These are phyloP conservation scores for Boletus insuetus DNA, from an alignment of 768 basidiomycete species.

Conservation along the genomic window DNA sequence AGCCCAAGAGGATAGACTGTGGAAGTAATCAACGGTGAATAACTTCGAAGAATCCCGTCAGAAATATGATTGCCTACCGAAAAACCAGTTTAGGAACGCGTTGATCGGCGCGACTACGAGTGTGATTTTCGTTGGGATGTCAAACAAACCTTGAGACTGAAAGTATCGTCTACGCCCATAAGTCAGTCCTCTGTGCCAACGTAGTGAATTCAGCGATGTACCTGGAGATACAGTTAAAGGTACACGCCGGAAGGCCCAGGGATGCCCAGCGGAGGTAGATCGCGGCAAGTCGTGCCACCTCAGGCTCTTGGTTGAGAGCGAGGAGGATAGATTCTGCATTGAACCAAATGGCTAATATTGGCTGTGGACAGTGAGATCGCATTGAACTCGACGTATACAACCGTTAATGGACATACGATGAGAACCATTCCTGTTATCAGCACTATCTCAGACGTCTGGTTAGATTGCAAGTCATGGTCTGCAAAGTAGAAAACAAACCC, in stretches of 20 bases:
- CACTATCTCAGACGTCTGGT: conserved; percentile 35
- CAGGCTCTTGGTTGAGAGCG: conserved; percentile 73
- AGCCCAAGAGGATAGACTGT: conserved; percentile 56
- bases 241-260: conserved; percentile 76
- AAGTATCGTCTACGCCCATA: conserved; percentile 43
- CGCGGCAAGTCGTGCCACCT: conserved; percentile 75
- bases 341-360: conserved; percentile 72
- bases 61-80: conserved; percentile 51
- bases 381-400: not conserved
- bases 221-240: conserved; percentile 57
- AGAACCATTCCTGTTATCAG: conserved; percentile 58
- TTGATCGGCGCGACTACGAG: conserved; percentile 85
- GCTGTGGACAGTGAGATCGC: conserved; percentile 24
- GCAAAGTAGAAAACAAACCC: conserved; percentile 44
- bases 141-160: conserved; percentile 84
- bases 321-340: conserved; percentile 80
- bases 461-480: not conserved
- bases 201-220: conserved; percentile 12
- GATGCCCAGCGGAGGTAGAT: conserved; percentile 75
- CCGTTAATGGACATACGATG: conserved; percentile 46
- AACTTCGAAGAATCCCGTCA: not conserved
- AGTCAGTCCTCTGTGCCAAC: not conserved
- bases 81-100: conserved; percentile 73
- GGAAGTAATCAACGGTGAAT: not conserved
- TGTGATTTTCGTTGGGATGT: conserved; percentile 81